Evolutionary conservation across 768 basidiomycete species (phyloP).

Genomic region (Russula lepida): DNA sequence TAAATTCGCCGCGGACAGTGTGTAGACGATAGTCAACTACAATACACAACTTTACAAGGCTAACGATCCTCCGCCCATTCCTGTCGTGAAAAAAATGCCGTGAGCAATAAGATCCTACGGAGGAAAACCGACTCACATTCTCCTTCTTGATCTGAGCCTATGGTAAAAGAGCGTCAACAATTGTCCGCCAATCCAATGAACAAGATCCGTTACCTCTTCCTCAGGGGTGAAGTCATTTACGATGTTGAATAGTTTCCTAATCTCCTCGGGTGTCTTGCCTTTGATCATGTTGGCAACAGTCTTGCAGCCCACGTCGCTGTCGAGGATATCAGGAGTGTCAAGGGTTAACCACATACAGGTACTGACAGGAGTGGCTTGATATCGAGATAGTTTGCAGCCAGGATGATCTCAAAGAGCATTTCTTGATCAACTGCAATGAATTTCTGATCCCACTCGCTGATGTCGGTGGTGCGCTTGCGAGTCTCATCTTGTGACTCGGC

Average conservation of each 20-base stretch:
- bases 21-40: constrained; percentile 12
- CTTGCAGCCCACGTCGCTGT: constrained; percentile 94
- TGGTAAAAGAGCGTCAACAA: constrained; percentile 13
- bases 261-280: constrained; percentile 99
- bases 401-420: constrained; percentile 99
- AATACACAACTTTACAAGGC: constrained; percentile 16
- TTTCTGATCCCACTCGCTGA: constrained; percentile 98
- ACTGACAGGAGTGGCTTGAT: constrained; percentile 91
- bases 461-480: constrained; percentile 96
- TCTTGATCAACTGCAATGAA: constrained; percentile 99
- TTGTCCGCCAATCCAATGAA: constrained; percentile 5
- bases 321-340: constrained; percentile 8
- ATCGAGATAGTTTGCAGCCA: constrained; percentile 99
- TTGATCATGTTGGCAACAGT: constrained; percentile 99
- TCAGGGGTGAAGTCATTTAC: constrained; percentile 98
- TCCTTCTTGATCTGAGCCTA: constrained; percentile 99
- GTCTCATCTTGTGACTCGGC: constrained; percentile 84
- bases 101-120: not conserved
- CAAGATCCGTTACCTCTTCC: constrained; percentile 65
- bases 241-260: constrained; percentile 96
- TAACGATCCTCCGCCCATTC: constrained; percentile 94
- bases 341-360: not conserved
- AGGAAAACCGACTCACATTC: constrained; percentile 57
- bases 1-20: constrained; percentile 5
- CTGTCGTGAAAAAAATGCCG: constrained; percentile 31